These are phyloP conservation scores for Telopea speciosissima DNA, from an alignment of 177 flowering plant species.

Conservation along the genomic window DNA sequence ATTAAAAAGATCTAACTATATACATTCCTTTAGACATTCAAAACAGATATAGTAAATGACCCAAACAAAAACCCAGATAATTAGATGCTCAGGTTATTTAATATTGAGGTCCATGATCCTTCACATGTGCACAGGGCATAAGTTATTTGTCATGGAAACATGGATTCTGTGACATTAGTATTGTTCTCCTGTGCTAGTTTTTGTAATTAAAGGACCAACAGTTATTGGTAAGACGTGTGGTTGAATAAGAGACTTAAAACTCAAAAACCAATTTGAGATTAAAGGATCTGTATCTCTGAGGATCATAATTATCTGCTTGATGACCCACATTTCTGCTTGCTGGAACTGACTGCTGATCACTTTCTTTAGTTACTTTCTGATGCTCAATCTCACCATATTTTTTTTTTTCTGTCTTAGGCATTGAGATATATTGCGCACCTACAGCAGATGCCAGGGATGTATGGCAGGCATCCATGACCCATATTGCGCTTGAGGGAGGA, in stretches of 20 bases:
- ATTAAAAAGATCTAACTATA: too few relatives aligned
- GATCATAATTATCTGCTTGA: background rate
- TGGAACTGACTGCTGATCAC: background rate
- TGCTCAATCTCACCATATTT: background rate
- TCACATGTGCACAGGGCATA: background rate
- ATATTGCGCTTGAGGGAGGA: constrained; percentile 80
- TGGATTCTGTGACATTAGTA: background rate
- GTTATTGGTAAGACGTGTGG: background rate
- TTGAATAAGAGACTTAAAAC: too few relatives aligned
- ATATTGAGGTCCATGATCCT: background rate
- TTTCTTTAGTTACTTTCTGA: background rate
- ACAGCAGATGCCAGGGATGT: constrained; percentile 61
- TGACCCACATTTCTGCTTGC: background rate
- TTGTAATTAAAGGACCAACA: background rate
- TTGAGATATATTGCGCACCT: constrained; percentile 81
- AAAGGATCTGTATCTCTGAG: background rate
- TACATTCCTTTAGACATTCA: too few relatives aligned
- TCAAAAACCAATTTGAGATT: background rate
- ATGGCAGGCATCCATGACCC: constrained; percentile 80
- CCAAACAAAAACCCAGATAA: background rate
- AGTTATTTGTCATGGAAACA: background rate
- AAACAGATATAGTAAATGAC: background rate
- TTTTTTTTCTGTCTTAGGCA: constrained; percentile 30
- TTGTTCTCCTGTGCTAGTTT: background rate
- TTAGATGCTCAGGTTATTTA: background rate